A percentile compares a stretch with the other conserved stretches of the same genome.
Conservation (phyloP, 495 filamentous ascomycete genomes). For the Xylaria sp. region DNA sequence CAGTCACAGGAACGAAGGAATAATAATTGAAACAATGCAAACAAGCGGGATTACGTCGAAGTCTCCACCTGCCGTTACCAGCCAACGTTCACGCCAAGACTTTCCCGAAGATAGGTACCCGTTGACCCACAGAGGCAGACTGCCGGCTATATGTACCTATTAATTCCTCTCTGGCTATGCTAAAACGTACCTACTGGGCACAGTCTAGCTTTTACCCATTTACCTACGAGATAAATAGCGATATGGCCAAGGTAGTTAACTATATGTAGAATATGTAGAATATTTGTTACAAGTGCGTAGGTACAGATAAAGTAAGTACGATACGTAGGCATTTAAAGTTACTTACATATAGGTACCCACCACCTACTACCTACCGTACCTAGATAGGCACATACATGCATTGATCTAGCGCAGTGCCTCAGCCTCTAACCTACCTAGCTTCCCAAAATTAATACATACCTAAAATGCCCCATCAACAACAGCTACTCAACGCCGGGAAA, state of each 20-base stretch:
- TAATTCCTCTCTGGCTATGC: neutral
- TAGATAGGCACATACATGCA: neutral
- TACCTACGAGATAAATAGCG: too few species aligned
- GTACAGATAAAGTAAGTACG: too few species aligned
- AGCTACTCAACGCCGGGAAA: neutral
- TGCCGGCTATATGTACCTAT: neutral
- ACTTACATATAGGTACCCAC: too few species aligned
- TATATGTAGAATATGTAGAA: too few species aligned
- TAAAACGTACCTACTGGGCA: neutral
- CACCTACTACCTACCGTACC: too few species aligned
- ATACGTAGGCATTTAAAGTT: too few species aligned
- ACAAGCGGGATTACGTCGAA: neutral
- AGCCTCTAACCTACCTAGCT: too few species aligned
- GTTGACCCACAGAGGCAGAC: too few species aligned
- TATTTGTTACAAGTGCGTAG: too few species aligned
- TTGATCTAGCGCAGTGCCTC: neutral
- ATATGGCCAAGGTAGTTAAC: too few species aligned
- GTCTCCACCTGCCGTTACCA: conserved; percentile 20
- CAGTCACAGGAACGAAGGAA: too few species aligned
- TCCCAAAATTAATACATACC: neutral
- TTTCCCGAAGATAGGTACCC: conserved; percentile 16
- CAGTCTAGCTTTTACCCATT: neutral
- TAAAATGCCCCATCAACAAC: conserved; percentile 1
- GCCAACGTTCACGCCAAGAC: neutral
- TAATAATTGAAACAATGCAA: neutral